phyloP scores from a whole-genome alignment of 2,329 filamentous ascomycete species.

The Chaetomium sp. region DNA sequence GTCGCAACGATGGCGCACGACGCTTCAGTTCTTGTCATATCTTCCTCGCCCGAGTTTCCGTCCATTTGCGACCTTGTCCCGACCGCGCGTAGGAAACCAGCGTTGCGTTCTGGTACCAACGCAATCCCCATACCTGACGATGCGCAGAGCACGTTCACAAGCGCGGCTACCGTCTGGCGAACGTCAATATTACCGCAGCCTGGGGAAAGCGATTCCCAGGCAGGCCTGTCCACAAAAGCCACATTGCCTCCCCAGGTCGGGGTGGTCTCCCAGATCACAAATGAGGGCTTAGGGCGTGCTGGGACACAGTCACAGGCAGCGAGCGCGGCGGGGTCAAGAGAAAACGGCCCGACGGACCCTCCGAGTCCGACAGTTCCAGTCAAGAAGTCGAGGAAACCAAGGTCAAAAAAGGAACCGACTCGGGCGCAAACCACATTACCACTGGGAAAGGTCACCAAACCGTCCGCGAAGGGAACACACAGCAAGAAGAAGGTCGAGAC shows the following conservation, averaged over 20 bases:
- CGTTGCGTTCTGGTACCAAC: conserved; percentile 33
- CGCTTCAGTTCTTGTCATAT: conserved; percentile 30
- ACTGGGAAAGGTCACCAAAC: conserved; percentile 31
- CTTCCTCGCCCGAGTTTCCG: conserved; percentile 52
- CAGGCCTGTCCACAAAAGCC: no score
- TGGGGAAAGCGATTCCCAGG: conserved; percentile 8
- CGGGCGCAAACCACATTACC: conserved; percentile 28
- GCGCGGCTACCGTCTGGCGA: conserved; percentile 34
- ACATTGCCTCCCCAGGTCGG: no score
- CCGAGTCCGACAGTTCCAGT: conserved; percentile 8
- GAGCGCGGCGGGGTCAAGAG: not conserved
- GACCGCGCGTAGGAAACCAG: conserved; percentile 29
- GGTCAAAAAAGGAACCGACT: conserved; percentile 12
- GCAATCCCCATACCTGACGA: conserved; percentile 33
- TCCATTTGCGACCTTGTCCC: conserved; percentile 43
- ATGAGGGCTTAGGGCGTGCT: no score
- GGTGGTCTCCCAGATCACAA: no score
- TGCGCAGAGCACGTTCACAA: conserved; percentile 35
- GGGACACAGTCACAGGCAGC: no score
- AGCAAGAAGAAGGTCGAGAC: conserved; percentile 26
- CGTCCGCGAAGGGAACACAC: conserved; percentile 19
- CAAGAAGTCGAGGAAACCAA: conserved; percentile 34
- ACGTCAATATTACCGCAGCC: conserved; percentile 25
- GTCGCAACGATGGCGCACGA: conserved; percentile 15
- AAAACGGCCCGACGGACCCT: not conserved